Conservation (phyloP, 768 basidiomycete genomes). For the Lentinula boryana region DNA sequence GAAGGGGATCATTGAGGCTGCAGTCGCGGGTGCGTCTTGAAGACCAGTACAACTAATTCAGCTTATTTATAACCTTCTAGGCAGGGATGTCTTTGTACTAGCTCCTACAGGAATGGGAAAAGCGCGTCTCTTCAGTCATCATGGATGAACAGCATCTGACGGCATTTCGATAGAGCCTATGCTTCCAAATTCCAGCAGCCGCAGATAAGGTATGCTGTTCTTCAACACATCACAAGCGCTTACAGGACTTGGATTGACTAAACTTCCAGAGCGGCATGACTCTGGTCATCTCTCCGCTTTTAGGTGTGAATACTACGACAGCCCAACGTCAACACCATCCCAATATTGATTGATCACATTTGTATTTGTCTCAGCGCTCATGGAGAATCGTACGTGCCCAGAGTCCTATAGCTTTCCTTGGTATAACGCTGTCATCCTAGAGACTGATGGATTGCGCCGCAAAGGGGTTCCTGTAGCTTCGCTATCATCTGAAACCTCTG, state of each 20-base stretch:
- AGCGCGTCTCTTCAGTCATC: conserved; percentile 27
- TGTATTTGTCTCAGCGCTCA: conserved; percentile 46
- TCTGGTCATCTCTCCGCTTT: conserved; percentile 70
- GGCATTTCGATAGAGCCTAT: conserved; percentile 53
- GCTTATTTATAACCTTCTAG: conserved; percentile 26
- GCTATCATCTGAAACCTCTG: conserved; percentile 59
- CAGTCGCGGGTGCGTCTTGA: conserved; percentile 43
- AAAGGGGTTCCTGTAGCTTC: conserved; percentile 55
- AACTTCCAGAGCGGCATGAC: conserved; percentile 55
- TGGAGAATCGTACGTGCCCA: conserved; percentile 67
- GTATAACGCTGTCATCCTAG: conserved; percentile 25
- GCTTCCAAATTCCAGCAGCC: conserved; percentile 80
- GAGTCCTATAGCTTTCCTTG: background rate
- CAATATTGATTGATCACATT: background rate
- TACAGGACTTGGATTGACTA: background rate
- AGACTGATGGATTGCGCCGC: conserved; percentile 53
- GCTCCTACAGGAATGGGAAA: conserved; percentile 91
- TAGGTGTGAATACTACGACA: conserved; percentile 40
- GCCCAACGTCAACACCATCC: background rate
- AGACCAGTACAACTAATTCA: background rate
- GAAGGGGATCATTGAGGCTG: conserved; percentile 67
- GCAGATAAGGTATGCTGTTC: conserved; percentile 42
- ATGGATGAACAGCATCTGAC: background rate
- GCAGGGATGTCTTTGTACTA: conserved; percentile 69
- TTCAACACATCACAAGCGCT: background rate